These are phyloP conservation scores for Trichosporon sp. DNA, from an alignment of 1,284 basidiomycete species.

Conservation along the genomic window DNA sequence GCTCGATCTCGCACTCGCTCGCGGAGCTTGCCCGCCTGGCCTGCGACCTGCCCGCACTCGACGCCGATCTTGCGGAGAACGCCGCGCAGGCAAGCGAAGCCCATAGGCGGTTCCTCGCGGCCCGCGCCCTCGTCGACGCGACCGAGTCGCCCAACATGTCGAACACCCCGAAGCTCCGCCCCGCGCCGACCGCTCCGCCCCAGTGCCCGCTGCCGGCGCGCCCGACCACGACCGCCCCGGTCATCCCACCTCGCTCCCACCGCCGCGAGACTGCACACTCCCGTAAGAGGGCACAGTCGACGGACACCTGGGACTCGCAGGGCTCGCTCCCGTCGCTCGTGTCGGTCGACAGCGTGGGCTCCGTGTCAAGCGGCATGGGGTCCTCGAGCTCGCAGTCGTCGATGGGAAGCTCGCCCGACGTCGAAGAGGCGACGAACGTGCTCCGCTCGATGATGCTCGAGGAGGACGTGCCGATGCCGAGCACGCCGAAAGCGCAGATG, in stretches of 20 bases:
- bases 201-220: background rate
- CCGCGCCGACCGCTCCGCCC: background rate
- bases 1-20: slow-evolving; percentile 20
- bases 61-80: slow-evolving; percentile 9
- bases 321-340: slow-evolving; percentile 40
- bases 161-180: background rate
- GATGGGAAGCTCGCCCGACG: slow-evolving; percentile 29
- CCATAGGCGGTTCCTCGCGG: background rate
- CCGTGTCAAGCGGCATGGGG: slow-evolving; percentile 22
- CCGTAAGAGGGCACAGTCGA: background rate
- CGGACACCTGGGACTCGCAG: slow-evolving; percentile 28
- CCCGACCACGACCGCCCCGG: background rate
- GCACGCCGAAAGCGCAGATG: background rate
- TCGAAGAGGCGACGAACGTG: slow-evolving; percentile 25
- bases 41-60: slow-evolving; percentile 19
- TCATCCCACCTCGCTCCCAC: background rate
- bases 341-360: slow-evolving; percentile 34
- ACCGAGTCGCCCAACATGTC: slow-evolving; percentile 6
- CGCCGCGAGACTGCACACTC: background rate
- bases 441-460: background rate
- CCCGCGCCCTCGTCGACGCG: slow-evolving; percentile 11
- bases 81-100: background rate
- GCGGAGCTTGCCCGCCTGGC: slow-evolving; percentile 21
- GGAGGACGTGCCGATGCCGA: background rate
- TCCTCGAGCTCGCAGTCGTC: slow-evolving; percentile 19